Conservation (phyloP, 179 eudicot species). For the Amaranthus tricolor region DNA sequence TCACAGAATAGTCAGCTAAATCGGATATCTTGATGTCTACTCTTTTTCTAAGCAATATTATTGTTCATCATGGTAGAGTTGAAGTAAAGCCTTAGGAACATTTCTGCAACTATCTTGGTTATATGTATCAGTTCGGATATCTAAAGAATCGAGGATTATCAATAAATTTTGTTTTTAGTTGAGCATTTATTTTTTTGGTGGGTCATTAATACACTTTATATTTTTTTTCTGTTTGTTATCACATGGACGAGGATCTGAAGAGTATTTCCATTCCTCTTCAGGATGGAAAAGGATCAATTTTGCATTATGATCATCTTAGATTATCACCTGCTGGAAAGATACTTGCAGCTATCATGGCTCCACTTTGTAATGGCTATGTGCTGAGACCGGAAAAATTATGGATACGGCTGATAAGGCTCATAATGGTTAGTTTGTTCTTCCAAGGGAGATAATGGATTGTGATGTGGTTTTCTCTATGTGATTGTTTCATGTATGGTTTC, state of each 20-base stretch:
- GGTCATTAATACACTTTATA: not conserved
- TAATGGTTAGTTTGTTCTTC: constrained; percentile 55
- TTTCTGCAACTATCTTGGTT: not conserved
- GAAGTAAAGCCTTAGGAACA: not conserved
- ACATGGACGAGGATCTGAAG: constrained; percentile 96
- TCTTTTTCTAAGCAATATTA: too few relatives aligned
- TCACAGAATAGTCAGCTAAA: too few relatives aligned
- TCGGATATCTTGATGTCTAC: not conserved
- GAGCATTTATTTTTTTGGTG: not conserved
- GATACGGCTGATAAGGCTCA: constrained; percentile 85
- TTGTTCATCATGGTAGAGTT: not conserved
- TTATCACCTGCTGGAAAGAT: constrained; percentile 91
- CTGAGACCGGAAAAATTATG: constrained; percentile 70
- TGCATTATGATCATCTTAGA: constrained; percentile 85
- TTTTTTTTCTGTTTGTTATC: constrained; percentile 73
- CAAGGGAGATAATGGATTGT: not conserved
- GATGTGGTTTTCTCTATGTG: not conserved
- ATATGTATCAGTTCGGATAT: not conserved
- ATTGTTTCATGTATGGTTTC: not conserved
- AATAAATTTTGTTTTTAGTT: not conserved
- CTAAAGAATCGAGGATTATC: not conserved
- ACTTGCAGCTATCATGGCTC: constrained; percentile 85
- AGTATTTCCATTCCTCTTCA: constrained; percentile 86
- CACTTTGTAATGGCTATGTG: constrained; percentile 74
- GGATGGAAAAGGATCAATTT: constrained; percentile 68